Base-by-base conservation (phyloP, 1,139 yeast species). In the Arxiozyma heterogenica region DNA sequence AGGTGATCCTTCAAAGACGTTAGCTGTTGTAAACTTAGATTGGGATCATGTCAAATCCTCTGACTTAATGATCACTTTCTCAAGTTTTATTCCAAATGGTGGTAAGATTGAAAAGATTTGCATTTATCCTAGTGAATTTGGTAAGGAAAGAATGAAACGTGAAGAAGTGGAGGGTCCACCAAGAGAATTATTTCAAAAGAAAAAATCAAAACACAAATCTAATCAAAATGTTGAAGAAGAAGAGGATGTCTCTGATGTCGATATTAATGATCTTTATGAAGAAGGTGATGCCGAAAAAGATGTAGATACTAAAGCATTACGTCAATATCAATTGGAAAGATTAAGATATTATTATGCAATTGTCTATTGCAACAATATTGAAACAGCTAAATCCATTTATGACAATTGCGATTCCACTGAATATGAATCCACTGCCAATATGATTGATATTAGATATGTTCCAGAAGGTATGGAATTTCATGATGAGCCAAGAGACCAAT, bases 151-250 rank as follows among this genome's bases (percentile, higher is more conserved):
- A 66, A 84, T 94, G 93, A 88, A 85, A 58, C 81, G 81, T 61
- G 99, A 94, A 72, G 96, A 90, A 61, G 64, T 79, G 5, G 93
- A 88, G 65, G 99, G 99, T 0, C 99, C 99, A 3, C 91, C 98
- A 57, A 81, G 79, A 62, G 96, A 90, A 46, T 70, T 93, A 23
- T 93, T 93, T 71, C 73, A 75, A 55, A 75, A 71, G 49, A 74
- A 73, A 55, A 75, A 62, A 43, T 72, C 69, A 11, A 70, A 69
- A 55, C 73, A 71, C 47, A 69, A 71, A 55, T 41, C 44, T 6
- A 73, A 71, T 53, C 68, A 70, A 53, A 62, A 68, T 49, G 69
- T 68, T 42, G 60, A 63, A 3, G 74, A 72, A 21, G 66, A 69
- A 1, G 83, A 79, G 52, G 73, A 75, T 17, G 79, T 77, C 46